Evolutionary conservation across 106 monocot species (phyloP).

Genomic region (Xerophyta viscosa): DNA sequence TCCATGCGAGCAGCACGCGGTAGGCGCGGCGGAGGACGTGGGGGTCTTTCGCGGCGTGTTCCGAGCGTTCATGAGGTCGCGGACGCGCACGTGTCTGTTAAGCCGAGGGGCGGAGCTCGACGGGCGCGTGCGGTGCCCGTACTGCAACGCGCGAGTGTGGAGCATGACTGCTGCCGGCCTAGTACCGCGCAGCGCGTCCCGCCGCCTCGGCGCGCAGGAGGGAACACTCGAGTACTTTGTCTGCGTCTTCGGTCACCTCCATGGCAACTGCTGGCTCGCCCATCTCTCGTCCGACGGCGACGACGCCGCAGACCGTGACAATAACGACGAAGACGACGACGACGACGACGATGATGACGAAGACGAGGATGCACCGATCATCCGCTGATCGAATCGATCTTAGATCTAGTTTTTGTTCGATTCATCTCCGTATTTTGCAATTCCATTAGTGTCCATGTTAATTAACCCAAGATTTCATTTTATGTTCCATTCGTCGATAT

Average conservation of each 20-base stretch:
- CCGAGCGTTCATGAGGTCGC: constrained; percentile 50
- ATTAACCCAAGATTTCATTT: too few species aligned
- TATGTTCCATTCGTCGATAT: too few species aligned
- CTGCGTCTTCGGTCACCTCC: constrained; percentile 71
- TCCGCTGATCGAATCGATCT: too few species aligned
- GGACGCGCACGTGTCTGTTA: constrained; percentile 44
- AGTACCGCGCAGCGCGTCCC: constrained; percentile 42
- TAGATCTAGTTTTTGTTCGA: too few species aligned
- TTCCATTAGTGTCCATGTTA: too few species aligned
- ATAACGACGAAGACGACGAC: not conserved
- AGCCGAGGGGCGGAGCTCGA: constrained; percentile 43
- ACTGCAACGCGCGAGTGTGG: constrained; percentile 72
- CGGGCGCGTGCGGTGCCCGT: constrained; percentile 47
- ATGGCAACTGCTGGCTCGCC: constrained; percentile 70
- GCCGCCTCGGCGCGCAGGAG: constrained; percentile 39
- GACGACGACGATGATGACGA: constrained; percentile 9
- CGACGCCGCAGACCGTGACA: constrained; percentile 22
- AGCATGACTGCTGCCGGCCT: constrained; percentile 62
- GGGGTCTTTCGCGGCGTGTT: constrained; percentile 68
- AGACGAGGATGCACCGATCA: too few species aligned
- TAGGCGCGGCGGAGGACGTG: constrained; percentile 34
- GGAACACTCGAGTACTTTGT: constrained; percentile 62
- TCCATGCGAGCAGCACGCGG: constrained; percentile 73
- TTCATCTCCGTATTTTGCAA: too few species aligned
- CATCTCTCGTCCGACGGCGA: constrained; percentile 57